phyloP scores from a whole-genome alignment of 1,284 basidiomycete genomes.

The Rhizoctonia solani region DNA sequence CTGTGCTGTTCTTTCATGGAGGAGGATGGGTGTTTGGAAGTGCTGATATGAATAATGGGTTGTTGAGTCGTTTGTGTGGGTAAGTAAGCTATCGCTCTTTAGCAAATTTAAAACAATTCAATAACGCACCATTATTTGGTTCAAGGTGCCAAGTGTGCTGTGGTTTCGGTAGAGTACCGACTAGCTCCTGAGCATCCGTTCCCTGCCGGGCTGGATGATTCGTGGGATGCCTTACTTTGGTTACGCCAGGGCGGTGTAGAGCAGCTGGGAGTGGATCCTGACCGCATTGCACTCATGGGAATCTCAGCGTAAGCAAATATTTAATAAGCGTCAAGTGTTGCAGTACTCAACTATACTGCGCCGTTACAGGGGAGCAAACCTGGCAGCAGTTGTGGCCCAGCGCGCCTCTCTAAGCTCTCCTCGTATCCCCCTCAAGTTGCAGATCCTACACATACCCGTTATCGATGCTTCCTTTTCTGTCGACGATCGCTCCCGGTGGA shows the following conservation, averaged over 20 bases:
- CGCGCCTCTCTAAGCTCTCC: slow-evolving; percentile 58
- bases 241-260: slow-evolving; percentile 53
- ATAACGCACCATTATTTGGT: too few species aligned
- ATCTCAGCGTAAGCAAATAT: slow-evolving; percentile 59
- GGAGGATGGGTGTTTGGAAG: slow-evolving; percentile 46
- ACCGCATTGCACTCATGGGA: slow-evolving; percentile 62
- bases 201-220: slow-evolving; percentile 74
- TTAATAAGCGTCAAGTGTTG: neutral
- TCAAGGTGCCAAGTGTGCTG: slow-evolving; percentile 48
- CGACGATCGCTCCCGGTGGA: slow-evolving; percentile 41
- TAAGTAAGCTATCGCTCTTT: slow-evolving; percentile 62
- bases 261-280: slow-evolving; percentile 50
- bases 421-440: slow-evolving; percentile 62
- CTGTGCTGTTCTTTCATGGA: slow-evolving; percentile 65
- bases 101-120: too few species aligned
- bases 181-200: slow-evolving; percentile 75
- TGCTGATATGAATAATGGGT: slow-evolving; percentile 30
- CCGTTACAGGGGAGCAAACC: slow-evolving; percentile 62
- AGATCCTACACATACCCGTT: slow-evolving; percentile 70
- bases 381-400: slow-evolving; percentile 67
- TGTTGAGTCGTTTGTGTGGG: slow-evolving; percentile 63
- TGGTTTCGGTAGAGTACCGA: slow-evolving; percentile 73
- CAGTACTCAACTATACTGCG: neutral
- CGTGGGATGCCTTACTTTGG: slow-evolving; percentile 68
- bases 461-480: slow-evolving; percentile 62